Evolutionary conservation across 441 rosid genomes (phyloP), one percentile per base, ranked within the genome.

Genomic region (Sinapis alba): DNA sequence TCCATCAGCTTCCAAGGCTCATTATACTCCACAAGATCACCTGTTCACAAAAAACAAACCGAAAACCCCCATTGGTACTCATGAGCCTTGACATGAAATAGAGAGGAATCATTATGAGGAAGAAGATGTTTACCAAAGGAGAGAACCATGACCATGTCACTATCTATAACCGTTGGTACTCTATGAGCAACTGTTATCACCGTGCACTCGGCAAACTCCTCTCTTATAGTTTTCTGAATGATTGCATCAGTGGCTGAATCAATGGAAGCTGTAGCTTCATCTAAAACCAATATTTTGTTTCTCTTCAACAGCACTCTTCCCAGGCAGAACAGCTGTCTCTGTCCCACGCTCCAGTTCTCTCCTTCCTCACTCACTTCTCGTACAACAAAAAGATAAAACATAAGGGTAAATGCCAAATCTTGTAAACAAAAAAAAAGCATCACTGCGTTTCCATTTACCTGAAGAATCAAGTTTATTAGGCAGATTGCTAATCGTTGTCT

Each of bases 311-410:
- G 64, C 12, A 94, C 95, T 84, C 97, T 88, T 65, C 98, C 98
- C 3, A 92, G 92, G 77, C 97, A 92, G 68, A 94, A 92, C 47
- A 92, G 80, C 30, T 94, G 98, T 34, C 97, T 71, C 68, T 92
- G 97, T 69, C 98, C 97, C n/a, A 81, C 89, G 21, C 95, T 94
- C 98, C 98, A 94, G 62, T 91, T 94, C 63, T 90, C 98, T 23
- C 97, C 97, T 79, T 92, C 97, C 59, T 90, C 97, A 63, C 97
- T 89, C 69, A 90, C 97, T 89, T 84, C 69, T 12, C 54, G 1
- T 50, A 65, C 66, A 79, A 74, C 5, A 41, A 68, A 50, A 66
- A 10, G 18, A 58, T 19, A 6, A 6, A 51, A 56, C 58, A 51
- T 47, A 27, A 62, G 5, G 6, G 26, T 19, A 7, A 7, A 57